Percentiles rank a stretch among this genome's conserved stretches.
Evolutionary conservation across 2,329 filamentous ascomycete species (phyloP).

Genomic region (Akanthomyces muscarius): DNA sequence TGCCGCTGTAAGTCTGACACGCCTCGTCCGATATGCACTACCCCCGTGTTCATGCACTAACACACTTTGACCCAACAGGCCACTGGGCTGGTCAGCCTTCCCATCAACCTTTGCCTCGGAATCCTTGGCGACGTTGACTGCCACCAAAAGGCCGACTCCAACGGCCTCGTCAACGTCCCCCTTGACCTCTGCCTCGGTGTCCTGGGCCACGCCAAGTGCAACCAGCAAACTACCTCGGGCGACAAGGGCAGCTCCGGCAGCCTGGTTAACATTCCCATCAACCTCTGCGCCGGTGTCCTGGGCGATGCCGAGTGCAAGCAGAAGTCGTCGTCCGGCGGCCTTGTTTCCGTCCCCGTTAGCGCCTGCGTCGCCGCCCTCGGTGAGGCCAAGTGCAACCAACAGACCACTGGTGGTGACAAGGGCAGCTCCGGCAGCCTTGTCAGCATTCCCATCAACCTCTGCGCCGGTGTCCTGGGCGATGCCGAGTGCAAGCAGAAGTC

Average conservation of each 20-base stretch:
- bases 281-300: not conserved
- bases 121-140: slow-evolving; percentile 4
- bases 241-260: not conserved
- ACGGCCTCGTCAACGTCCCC: not conserved
- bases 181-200: slow-evolving; percentile 1
- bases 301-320: not conserved
- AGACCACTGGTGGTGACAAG: not conserved
- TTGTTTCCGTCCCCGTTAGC: not conserved
- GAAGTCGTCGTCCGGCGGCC: not conserved
- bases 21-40: not conserved
- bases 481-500: slow-evolving; percentile 10
- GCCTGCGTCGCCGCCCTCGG: not conserved
- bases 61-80: not conserved
- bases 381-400: not conserved
- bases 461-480: not conserved
- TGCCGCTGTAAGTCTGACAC: slow-evolving; percentile 12
- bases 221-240: not conserved
- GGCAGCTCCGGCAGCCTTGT: not conserved
- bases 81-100: not conserved
- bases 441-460: slow-evolving; percentile 1
- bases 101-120: slow-evolving; percentile 4
- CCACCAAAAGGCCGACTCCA: not conserved
- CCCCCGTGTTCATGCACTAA: not conserved
- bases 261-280: not conserved
- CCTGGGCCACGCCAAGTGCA: not conserved